Evolutionary conservation across 1,284 basidiomycete genomes (phyloP).

Genomic region (Porogramme epimiltina): DNA sequence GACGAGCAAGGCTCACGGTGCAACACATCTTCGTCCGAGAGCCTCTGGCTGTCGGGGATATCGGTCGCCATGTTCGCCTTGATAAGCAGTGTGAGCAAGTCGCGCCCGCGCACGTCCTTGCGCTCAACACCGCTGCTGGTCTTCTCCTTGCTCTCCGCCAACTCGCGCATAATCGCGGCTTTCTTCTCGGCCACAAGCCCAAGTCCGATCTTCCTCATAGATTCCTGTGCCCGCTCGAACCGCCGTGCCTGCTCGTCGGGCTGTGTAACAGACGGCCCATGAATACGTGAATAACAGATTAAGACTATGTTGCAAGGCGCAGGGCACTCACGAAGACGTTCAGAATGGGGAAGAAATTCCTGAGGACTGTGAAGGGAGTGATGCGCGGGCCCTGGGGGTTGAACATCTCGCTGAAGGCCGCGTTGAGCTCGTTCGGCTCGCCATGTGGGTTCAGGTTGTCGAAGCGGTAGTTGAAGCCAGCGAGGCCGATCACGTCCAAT

Average conservation of each 20-base stretch:
- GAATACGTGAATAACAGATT: not conserved
- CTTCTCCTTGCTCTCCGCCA: constrained; percentile 2
- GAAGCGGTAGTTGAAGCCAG: constrained; percentile 57
- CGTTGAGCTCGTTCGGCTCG: constrained; percentile 39
- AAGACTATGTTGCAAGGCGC: not conserved
- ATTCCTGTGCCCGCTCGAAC: constrained; percentile 18
- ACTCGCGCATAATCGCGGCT: constrained; percentile 22
- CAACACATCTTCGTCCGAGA: constrained; percentile 56
- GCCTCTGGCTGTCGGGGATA: constrained; percentile 41
- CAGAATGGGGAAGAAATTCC: constrained; percentile 13
- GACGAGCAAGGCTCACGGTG: constrained; percentile 40
- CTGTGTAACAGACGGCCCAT: not conserved
- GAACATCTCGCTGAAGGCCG: constrained; percentile 38
- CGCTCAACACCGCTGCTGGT: constrained; percentile 15
- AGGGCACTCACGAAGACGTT: constrained; percentile 14
- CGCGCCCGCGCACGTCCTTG: constrained; percentile 24
- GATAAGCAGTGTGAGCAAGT: constrained; percentile 39
- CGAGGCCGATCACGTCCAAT: constrained; percentile 51
- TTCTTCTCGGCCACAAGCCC: constrained; percentile 45
- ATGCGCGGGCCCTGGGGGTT: not conserved
- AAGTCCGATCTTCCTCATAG: constrained; percentile 37
- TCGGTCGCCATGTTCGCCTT: constrained; percentile 51
- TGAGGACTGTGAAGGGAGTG: constrained; percentile 6
- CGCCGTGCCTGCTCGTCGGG: constrained; percentile 1
- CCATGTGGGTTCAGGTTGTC: constrained; percentile 16